Base-by-base conservation (phyloP, 1,284 basidiomycete genomes). In the Melampsora larici-populina region DNA sequence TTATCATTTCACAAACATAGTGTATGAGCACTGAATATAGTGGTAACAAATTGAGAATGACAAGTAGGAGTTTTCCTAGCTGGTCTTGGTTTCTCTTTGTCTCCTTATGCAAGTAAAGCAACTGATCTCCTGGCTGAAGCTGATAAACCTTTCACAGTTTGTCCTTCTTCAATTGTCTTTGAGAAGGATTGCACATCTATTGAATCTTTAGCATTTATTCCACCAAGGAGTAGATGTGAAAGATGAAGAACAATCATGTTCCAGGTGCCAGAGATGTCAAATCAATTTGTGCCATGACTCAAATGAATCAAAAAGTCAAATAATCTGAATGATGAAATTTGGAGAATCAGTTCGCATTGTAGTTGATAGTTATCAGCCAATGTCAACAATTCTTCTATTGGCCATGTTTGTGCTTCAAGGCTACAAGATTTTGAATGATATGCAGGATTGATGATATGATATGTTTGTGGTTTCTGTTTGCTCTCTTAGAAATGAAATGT, bases 11-110 rank as follows among this genome's bases (percentile, higher is more conserved):
- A 80, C 21, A 6, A 9, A 67, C 81, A 63, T 46, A 82, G 82
- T 21, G 81, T 90, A 79, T 87, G 88, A 70, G 96, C 90, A 17
- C 90, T 85, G 79, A n/a, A n/a, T n/a, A 97, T 90, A 1, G 94
- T 96, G 0, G 94, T 97, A 0, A 94, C 94, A 84, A 97, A 97
- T 51, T 94, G 89, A 29, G 93, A 93, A 84, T 97, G 94, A 36
- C 94, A 88, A 21, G 92, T 91, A 24, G 89, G 81, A 21, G 81
- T 81, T n/a, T 81, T 80, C 46, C 83, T 80, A 17, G 80, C 85
- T 17, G 88, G 82, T 77, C 89, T 85, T 43, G 87, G 86, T 80
- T 89, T 89, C 51, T 86, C 85, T 76, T 87, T 87, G 79, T 88
- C 88, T 84, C 95, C 93, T 49, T 87, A 85, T 5, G 88, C 89